Base-by-base conservation (phyloP, 2,329 filamentous ascomycete genomes). In the Fusarium redolens region DNA sequence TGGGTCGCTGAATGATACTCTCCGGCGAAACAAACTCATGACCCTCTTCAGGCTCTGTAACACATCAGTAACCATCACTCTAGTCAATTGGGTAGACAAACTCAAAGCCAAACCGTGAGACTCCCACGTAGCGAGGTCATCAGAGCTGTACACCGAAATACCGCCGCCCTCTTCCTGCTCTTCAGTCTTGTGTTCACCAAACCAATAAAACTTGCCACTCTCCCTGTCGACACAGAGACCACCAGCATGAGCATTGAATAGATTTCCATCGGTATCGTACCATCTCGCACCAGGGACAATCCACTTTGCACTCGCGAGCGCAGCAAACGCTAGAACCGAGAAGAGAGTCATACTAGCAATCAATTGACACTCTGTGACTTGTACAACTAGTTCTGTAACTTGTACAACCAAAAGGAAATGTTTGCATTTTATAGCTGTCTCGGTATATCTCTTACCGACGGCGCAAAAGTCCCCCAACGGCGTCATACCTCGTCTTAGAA, bases 211-310 rank as follows among this genome's bases (percentile, higher is more conserved):
- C 66, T 84, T 87, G 20, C 86, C 86, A 0, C 84, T 84, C 9
- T 84, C 83, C 43, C 86, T 79, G 44, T 91, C 88, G 1, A 87
- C 77, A 1, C 85, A 85, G 11, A 91, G 82, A 17, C 85, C 86
- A 2, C 89, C 89, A 3, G 89, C 90, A 75, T 92, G 89, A 2
- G 89, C 89, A 58, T 90, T 91, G 59, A 91, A 85, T 17, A 90
- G 77, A n/a, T 87, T 85, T 1, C 89, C 89, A 5, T 89, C 84
- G 0, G 87, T 91, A 71, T 91, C 89, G 22, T 81, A 83, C 90
- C 90, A 92, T 77, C 88, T 82, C 0, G 84, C 89, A 7, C 89
- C 89, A 0, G 90, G 89, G 5, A 91, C 88, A 52, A 91, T 91
- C 79, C 88, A 91, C 13, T 63, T 71, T n/a, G 75, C 76, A 4